Percentiles rank a stretch among this genome's conserved stretches.
These are phyloP conservation scores for Lachnum nothofagi DNA, from an alignment of 2,329 filamentous ascomycete genomes.

Conservation along the genomic window DNA sequence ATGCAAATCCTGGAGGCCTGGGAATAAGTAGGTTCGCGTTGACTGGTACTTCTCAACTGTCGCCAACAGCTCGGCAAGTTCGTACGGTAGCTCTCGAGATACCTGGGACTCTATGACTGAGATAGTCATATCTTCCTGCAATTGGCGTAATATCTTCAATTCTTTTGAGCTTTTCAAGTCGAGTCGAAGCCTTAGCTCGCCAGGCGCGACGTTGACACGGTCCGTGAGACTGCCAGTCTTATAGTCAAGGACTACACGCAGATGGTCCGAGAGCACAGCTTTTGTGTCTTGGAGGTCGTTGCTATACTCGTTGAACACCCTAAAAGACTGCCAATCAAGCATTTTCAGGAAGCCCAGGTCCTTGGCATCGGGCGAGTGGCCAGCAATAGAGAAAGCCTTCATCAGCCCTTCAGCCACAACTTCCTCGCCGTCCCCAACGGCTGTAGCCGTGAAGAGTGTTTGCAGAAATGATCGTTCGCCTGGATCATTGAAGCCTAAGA, in stretches of 20 bases:
- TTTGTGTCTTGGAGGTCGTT: conserved; percentile 53
- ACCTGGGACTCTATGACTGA: conserved; percentile 66
- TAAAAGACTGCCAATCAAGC: conserved; percentile 59
- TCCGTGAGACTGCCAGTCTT: conserved; percentile 75
- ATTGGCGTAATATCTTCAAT: conserved; percentile 63
- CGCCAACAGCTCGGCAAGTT: conserved; percentile 49
- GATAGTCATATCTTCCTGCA: conserved; percentile 72
- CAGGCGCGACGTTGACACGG: conserved; percentile 72
- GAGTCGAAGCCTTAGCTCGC: conserved; percentile 64
- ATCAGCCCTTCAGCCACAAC: conserved; percentile 67
- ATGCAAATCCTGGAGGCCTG: conserved; percentile 65
- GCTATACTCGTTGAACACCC: conserved; percentile 66
- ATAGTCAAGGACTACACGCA: conserved; percentile 71
- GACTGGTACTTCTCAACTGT: conserved; percentile 53
- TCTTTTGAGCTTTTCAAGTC: conserved; percentile 55
- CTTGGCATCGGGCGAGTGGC: conserved; percentile 41
- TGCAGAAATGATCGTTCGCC: conserved; percentile 67
- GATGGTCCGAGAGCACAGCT: conserved; percentile 69
- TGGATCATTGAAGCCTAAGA: conserved; percentile 71
- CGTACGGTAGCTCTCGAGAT: conserved; percentile 55
- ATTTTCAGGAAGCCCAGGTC: conserved; percentile 26
- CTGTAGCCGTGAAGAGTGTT: conserved; percentile 66
- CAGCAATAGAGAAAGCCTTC: conserved; percentile 58
- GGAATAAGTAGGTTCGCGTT: conserved; percentile 67
- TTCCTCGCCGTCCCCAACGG: conserved; percentile 61